Base-by-base conservation (phyloP, 129 eudicot genomes). In the Scalesia atractyloides region DNA sequence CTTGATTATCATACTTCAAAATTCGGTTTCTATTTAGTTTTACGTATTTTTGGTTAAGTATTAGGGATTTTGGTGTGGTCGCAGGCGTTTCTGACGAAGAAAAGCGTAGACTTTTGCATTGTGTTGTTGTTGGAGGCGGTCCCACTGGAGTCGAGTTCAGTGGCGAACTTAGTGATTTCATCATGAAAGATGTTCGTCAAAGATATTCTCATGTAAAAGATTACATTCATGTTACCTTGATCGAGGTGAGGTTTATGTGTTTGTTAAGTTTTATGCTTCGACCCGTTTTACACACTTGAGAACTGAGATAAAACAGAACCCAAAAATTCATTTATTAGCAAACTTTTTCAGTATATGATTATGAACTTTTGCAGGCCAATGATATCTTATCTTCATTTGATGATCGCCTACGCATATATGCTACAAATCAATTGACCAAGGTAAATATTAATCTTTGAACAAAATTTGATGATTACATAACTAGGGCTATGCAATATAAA, bases 121-220 rank as follows among this genome's bases (percentile, higher is more conserved):
- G 96, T 69, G 99, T 94, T 75, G 97, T 94, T 58, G 97, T 94
- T 20, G 99, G 99, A 66, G 99, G 99, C 47, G 97, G 99, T 70
- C 97, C 99, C 5, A 94, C 99, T 7, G 99, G 99, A 60, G 99
- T 94, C 49, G 99, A 94, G 82, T 94, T 94, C 64, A 94, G 99
- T 53, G 99, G 99, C 6, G 99, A 94, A 72, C 95, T 90, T 52
- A 94, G 99, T 83, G 99, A 94, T 79, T 94, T 94, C 73, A 94
- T 94, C 13, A 80, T 73, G 89, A 90, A 43, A 74, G 99, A 94
- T 75, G 97, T 94, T 64, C 93, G 72, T 61, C 84, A 94, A 83
- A 83, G 93, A 86, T 94, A 94, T 74, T 61, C 96, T 16, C 99
- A 94, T 73, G 96, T 94, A 22, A 90, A 94, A 82, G 88, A 94